phyloP scores from a whole-genome alignment of 2,329 filamentous ascomycete genomes.

The Penicillium crustosum region DNA sequence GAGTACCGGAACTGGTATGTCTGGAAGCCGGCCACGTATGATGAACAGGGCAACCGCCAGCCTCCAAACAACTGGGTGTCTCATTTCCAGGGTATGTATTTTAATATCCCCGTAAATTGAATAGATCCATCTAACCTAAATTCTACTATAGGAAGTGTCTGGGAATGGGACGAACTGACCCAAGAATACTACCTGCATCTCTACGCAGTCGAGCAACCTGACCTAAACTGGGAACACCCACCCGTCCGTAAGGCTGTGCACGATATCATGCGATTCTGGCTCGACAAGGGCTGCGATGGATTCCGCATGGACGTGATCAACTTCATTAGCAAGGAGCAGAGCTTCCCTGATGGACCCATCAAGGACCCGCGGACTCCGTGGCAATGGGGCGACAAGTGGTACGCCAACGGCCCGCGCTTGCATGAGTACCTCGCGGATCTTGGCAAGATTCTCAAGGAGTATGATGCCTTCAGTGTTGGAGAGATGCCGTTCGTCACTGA shows the following conservation, averaged over 20 bases:
- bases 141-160: constrained; percentile 40
- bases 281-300: constrained; percentile 69
- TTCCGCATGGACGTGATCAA: constrained; percentile 77
- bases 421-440: constrained; percentile 59
- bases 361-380: constrained; percentile 27
- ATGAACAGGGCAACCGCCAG: constrained; percentile 58
- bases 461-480: constrained; percentile 60
- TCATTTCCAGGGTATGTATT: constrained; percentile 37
- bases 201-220: constrained; percentile 73
- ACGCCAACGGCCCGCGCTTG: constrained; percentile 58
- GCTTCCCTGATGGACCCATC: constrained; percentile 50
- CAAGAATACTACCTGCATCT: constrained; percentile 75
- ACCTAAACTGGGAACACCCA: constrained; percentile 80
- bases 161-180: constrained; percentile 67
- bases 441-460: constrained; percentile 54
- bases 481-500: constrained; percentile 58
- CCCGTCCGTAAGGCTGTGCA: constrained; percentile 69
- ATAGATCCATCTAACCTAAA: constrained; percentile 25
- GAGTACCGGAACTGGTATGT: constrained; percentile 71
- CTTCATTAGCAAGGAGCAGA: constrained; percentile 65
- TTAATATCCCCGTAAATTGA: fast-evolving
- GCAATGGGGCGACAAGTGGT: constrained; percentile 45
- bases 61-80: constrained; percentile 75
- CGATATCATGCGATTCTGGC: constrained; percentile 75
- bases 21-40: constrained; percentile 54